A percentile compares a stretch with the other conserved stretches of the same genome.
Conservation (phyloP, 2,329 filamentous ascomycete species). For the Ceratocystis papillata region DNA sequence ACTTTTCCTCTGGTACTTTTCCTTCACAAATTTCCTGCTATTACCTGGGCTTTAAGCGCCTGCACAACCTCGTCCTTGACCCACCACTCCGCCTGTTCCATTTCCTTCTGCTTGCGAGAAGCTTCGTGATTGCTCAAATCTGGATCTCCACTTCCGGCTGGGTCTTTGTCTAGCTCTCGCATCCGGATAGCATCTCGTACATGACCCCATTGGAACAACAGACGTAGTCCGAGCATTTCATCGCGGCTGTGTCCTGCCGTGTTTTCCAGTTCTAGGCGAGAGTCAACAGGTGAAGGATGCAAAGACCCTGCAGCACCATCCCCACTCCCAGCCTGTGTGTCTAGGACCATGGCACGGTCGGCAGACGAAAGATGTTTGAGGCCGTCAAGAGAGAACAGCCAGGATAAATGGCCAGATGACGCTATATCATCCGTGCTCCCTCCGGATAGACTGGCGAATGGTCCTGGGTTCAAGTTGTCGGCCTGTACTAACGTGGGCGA, state of each 20-base stretch:
- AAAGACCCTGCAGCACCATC: slow-evolving; percentile 34
- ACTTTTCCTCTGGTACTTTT: not conserved
- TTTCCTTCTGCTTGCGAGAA: slow-evolving; percentile 24
- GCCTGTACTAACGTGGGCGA: not conserved
- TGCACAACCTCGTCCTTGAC: slow-evolving; percentile 46
- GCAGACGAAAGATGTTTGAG: slow-evolving; percentile 49
- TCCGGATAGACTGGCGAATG: not conserved
- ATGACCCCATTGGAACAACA: slow-evolving; percentile 46
- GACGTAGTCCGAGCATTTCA: slow-evolving; percentile 38
- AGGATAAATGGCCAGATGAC: slow-evolving; percentile 49
- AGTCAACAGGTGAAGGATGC: slow-evolving; percentile 48
- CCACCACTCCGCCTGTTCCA: slow-evolving; percentile 40
- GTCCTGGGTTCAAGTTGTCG: not conserved
- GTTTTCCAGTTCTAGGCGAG: slow-evolving; percentile 54
- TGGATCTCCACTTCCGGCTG: slow-evolving; percentile 27
- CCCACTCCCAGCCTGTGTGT: slow-evolving; percentile 39
- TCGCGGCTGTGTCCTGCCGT: slow-evolving; percentile 36
- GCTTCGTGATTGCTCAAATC: slow-evolving; percentile 27
- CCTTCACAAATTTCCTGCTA: slow-evolving; percentile 6
- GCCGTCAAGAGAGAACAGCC: slow-evolving; percentile 57
- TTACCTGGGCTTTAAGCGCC: slow-evolving; percentile 42
- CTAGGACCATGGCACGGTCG: slow-evolving; percentile 54
- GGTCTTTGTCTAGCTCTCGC: slow-evolving; percentile 23
- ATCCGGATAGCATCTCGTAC: not conserved
- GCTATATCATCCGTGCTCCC: not conserved